Conservation (phyloP, 306 rosid species). For the Cucumis melo region DNA sequence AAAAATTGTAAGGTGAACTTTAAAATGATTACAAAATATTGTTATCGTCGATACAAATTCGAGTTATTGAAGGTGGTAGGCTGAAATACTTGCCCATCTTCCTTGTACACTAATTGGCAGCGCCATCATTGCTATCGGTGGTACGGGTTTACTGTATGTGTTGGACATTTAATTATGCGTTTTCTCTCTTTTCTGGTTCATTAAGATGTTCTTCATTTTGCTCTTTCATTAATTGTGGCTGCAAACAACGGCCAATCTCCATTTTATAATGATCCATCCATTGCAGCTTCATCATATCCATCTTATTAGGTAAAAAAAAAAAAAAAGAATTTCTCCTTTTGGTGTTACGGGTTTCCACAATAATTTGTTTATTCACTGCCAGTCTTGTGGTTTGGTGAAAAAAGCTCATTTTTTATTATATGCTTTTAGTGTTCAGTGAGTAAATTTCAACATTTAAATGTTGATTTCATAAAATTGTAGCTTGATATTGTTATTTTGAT, state of each 20-base stretch:
- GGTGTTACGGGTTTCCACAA: neutral
- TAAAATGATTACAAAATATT: slow-evolving; percentile 7
- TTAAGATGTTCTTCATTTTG: neutral
- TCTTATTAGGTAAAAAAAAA: neutral
- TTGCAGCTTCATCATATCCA: neutral
- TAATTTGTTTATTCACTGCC: neutral
- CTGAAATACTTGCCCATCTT: neutral
- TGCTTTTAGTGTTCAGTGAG: neutral
- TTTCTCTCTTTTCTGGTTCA: neutral
- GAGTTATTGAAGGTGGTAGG: neutral
- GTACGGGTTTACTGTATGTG: neutral
- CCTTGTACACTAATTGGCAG: slow-evolving; percentile 4
- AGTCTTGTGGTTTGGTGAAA: neutral
- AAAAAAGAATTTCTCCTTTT: neutral
- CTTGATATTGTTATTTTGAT: too few relatives aligned
- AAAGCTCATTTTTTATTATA: neutral
- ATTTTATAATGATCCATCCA: neutral
- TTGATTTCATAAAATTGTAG: neutral
- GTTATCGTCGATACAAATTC: slow-evolving; percentile 22
- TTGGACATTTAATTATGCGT: neutral
- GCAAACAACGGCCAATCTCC: neutral
- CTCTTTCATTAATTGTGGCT: neutral
- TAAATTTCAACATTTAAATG: neutral
- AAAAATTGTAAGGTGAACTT: slow-evolving; percentile 15
- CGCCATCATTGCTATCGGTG: neutral